Conservation (phyloP, 352 stramenopile genomes). For the Globisporangium nagaii region DNA sequence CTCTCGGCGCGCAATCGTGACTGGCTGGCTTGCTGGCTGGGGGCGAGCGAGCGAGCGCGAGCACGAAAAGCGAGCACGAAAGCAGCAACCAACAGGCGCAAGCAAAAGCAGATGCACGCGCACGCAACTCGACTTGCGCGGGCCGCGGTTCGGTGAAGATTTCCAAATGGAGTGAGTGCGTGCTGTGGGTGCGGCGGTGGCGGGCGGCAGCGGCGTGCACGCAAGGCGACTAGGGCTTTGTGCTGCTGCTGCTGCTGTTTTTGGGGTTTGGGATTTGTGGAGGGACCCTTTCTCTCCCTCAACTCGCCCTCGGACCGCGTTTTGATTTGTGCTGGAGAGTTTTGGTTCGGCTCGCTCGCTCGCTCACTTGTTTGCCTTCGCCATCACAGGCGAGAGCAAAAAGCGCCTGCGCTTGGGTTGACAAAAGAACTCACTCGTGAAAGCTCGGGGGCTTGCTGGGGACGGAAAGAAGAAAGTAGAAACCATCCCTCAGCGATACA, state of each 20-base stretch:
- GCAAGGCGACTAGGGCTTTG: background rate
- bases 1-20: conserved; percentile 10
- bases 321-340: background rate
- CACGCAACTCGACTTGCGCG: background rate
- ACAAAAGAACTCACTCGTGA: background rate
- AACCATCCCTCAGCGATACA: conserved; percentile 1
- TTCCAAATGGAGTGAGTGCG: conserved; percentile 12
- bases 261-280: background rate
- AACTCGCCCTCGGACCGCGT: no score
- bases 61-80: conserved; percentile 1
- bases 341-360: no score
- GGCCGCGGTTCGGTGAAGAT: conserved; percentile 12
- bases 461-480: background rate
- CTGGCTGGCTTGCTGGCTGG: background rate
- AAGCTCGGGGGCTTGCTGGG: conserved; percentile 8
- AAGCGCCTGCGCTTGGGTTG: conserved; percentile 1
- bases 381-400: no score
- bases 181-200: no score
- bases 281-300: background rate
- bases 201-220: no score
- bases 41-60: background rate
- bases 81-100: background rate
- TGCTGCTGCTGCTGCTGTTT: background rate
- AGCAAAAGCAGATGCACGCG: background rate
- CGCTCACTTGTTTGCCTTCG: no score